Percentiles rank a stretch among this genome's conserved stretches.
phyloP scores from a whole-genome alignment of 108 stramenopile genomes.

The Nannochloropsis gaditana region DNA sequence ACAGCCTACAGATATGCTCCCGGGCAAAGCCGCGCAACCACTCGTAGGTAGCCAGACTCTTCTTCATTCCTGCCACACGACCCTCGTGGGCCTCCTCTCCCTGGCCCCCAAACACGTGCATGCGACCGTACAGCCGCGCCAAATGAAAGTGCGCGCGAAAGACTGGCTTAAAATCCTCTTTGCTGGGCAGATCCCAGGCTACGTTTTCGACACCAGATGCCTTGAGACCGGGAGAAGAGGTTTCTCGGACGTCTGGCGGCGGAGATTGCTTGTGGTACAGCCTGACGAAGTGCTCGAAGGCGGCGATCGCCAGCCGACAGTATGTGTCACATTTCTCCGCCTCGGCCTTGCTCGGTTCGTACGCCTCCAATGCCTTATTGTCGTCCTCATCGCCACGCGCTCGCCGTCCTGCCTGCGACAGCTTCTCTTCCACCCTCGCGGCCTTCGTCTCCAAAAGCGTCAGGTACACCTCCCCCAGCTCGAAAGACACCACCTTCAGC shows the following conservation, averaged over 20 bases:
- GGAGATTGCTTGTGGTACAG: background rate
- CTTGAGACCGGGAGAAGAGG: background rate
- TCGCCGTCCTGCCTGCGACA: background rate
- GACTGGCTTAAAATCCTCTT: background rate
- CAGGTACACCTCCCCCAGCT: slow-evolving; percentile 41
- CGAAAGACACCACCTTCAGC: slow-evolving; percentile 42
- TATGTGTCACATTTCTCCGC: background rate
- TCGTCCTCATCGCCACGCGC: background rate
- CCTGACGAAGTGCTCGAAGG: background rate
- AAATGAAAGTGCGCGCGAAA: background rate
- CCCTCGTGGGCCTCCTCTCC: background rate
- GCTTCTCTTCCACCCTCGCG: background rate
- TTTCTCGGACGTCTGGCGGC: background rate
- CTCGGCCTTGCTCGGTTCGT: background rate
- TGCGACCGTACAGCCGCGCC: background rate
- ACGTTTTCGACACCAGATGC: background rate
- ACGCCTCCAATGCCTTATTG: background rate
- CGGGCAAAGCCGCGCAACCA: background rate
- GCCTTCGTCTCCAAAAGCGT: slow-evolving; percentile 32
- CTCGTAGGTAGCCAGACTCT: background rate
- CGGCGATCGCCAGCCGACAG: background rate
- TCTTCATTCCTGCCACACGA: background rate
- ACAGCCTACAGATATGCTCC: background rate
- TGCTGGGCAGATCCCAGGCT: slow-evolving; percentile 17
- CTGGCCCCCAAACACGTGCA: background rate